Percentiles rank a stretch among this genome's conserved stretches.
phyloP scores from a whole-genome alignment of 1,284 basidiomycete species.

The Ustilago tritici region DNA sequence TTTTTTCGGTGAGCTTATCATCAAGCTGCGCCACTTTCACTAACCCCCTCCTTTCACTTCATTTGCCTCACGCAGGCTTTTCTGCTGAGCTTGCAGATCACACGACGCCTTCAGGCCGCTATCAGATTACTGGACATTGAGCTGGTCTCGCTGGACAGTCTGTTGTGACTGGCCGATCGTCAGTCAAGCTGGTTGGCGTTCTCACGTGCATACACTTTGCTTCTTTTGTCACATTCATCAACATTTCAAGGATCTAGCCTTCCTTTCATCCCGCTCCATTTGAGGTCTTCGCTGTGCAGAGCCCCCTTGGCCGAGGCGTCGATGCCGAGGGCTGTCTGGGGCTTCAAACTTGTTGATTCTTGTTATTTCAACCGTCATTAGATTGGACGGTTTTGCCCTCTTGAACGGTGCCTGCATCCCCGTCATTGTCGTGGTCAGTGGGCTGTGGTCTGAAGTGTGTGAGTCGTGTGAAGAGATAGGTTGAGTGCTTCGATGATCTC shows the following conservation, averaged over 20 bases:
- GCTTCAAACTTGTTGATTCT: no score
- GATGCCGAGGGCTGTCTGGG: no score
- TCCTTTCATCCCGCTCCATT: slow-evolving; percentile 2
- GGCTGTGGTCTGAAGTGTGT: no score
- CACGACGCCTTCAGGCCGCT: slow-evolving; percentile 12
- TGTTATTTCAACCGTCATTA: slow-evolving; percentile 6
- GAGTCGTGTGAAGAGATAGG: no score
- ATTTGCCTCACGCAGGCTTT: slow-evolving; percentile 4
- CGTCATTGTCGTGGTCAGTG: no score
- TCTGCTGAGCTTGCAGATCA: slow-evolving; percentile 14
- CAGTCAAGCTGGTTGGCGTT: slow-evolving; percentile 19
- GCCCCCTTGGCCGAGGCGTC: background rate
- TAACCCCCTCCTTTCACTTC: background rate
- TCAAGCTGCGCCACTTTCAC: background rate
- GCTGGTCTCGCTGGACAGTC: slow-evolving; percentile 23
- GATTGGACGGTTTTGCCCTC: slow-evolving; percentile 12
- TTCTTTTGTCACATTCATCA: slow-evolving; percentile 20
- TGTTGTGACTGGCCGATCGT: slow-evolving; percentile 18
- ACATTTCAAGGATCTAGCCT: background rate
- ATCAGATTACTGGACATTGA: background rate
- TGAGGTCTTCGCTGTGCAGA: slow-evolving; percentile 26
- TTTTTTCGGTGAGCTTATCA: background rate
- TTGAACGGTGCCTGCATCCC: background rate
- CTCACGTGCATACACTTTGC: background rate
- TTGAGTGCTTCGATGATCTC: no score